phyloP scores from a whole-genome alignment of 345 rosid genomes.

The Alliaria petiolata region DNA sequence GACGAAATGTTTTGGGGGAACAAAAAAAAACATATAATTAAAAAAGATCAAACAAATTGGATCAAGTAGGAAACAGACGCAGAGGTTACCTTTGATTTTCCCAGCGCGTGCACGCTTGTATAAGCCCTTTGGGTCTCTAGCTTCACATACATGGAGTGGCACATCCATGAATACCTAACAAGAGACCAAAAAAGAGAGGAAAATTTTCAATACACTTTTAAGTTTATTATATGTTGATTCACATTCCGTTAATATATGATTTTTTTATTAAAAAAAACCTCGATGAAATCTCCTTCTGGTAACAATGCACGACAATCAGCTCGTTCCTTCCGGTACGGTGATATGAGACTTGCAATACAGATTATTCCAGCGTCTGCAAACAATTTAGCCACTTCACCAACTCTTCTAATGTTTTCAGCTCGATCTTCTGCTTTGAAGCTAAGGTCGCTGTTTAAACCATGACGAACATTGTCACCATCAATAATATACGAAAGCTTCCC shows the following conservation, averaged over 20 bases:
- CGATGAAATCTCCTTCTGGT: not conserved
- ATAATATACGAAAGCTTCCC: not conserved
- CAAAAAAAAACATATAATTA: not conserved
- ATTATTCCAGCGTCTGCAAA: not conserved
- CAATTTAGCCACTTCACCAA: not conserved
- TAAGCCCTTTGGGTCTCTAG: not conserved
- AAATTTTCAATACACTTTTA: not conserved
- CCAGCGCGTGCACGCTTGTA: conserved; percentile 6
- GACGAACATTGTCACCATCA: not conserved
- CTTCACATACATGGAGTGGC: not conserved
- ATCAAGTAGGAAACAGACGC: not conserved
- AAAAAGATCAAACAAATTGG: not conserved
- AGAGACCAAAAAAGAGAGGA: not conserved
- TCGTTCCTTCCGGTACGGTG: not conserved
- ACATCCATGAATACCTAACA: conserved; percentile 1
- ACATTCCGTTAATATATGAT: not conserved
- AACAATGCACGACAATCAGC: not conserved
- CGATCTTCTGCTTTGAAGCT: not conserved
- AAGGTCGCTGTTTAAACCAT: conserved; percentile 2
- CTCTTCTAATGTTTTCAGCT: not conserved
- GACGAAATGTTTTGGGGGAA: not conserved
- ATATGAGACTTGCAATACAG: not conserved
- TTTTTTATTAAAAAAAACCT: not conserved
- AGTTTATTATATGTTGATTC: not conserved
- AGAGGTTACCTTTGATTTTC: not conserved